Evolutionary conservation across 169 alveolate genomes (phyloP), one percentile per base, ranked within the genome.

Genomic region (Perkinsus marinus): DNA sequence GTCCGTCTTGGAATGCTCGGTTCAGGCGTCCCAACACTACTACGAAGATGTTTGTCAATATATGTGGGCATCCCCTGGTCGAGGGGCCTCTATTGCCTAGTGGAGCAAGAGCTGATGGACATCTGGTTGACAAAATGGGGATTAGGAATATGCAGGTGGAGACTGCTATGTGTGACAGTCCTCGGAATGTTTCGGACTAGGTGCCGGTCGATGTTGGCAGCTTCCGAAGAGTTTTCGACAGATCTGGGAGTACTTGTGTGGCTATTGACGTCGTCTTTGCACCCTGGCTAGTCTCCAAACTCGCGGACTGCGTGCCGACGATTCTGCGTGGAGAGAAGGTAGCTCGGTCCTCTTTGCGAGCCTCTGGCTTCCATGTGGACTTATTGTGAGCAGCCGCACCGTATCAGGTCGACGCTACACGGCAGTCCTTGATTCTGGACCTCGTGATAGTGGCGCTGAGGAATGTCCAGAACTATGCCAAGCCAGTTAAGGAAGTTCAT

Each of bases 71-170:
- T 30, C 91, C 91, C 26, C 39, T 90, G 69, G 57, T 90, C 79
- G 91, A 90, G 46, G 69, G 39, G 17, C 91, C 91, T 36, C 68
- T 30, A 39, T n/a, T 90, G 91, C 91, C 91, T 13, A 90, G 57
- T 43, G 69, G 69, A 13, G 39, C 43, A 2, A 5, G 43, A 30
- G 91, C 39, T 26, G 57, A 30, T 22, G 57, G 57, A 10, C 79
- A 90, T 22, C 57, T 43, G 68, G 37, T 90, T n/a, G 38, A 39
- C 39, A 90, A 90, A 57, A 43, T 39, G 41, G 91, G 91, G 26
- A 38, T 90, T n/a, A 57, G 69, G 6, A 90, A 90, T 37, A 90
- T 90, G 91, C 91, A 90, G 91, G 91, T 57, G 22, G 22, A 19
- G 37, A 26, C 46, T 41, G 46, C 46, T 10, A 3, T 6, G 46